Base-by-base conservation (phyloP, 306 rosid species). In the Glycine soja region DNA sequence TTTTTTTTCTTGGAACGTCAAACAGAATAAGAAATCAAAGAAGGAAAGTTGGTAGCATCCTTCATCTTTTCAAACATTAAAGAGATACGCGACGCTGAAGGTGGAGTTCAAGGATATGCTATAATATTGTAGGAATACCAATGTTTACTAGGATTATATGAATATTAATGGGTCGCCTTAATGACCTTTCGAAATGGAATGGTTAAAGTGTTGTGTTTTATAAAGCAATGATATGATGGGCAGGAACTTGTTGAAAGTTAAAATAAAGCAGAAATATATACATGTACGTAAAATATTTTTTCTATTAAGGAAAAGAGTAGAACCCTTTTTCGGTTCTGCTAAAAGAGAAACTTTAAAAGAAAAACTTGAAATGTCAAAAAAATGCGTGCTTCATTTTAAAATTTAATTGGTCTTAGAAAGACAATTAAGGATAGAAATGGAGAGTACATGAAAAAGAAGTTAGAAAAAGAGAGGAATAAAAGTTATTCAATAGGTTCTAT, bases 41-140 rank as follows among this genome's bases (percentile, higher is more conserved):
- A 56, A 83, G 56, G 47, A 53, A 68, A 67, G 74, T 63, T 83
- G 62, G 54, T 40, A 38, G 83, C 83, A 80, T 63, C 81, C 56
- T 77, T 73, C 83, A 74, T 86, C 79, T 80, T 80, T 93, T 84
- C 92, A 85, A 79, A 79, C 83, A 50, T 32, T 50, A 72, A 63
- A 76, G 74, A 1, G 30, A 24, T 24, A 24, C 30, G 30, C 30
- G 30, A 47, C 68, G 40, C 0, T n/a, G 1, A 69, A 74, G 48
- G 81, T 84, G 88, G 87, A 77, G 72, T 61, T 82, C 74, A 42
- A 76, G 81, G 86, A 82, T 87, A 71, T 88, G 90, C 19, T 78
- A 81, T 78, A 70, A 65, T 74, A 82, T 56, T 36, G 40, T 36
- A 11, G 72, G 77, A 86, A 84, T 78, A 45, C 46, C 56, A 72